phyloP scores from a whole-genome alignment of 2,329 filamentous ascomycete genomes.

The Diplodia sapinea region DNA sequence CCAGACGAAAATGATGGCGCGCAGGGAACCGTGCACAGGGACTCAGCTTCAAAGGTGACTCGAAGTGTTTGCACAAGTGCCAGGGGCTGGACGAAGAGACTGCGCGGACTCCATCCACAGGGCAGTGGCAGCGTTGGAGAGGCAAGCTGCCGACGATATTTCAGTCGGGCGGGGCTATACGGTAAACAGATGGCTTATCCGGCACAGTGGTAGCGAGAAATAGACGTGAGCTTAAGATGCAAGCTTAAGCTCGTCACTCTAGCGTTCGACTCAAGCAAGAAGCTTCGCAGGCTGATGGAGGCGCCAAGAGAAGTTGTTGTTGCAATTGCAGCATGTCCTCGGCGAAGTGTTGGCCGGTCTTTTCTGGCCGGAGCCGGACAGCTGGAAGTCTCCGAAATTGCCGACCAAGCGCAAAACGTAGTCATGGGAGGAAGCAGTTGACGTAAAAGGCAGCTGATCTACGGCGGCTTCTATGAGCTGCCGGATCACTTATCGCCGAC shows the following conservation, averaged over 20 bases:
- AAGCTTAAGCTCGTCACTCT: background rate
- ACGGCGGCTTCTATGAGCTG: background rate
- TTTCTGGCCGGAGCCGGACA: background rate
- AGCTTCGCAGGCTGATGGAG: background rate
- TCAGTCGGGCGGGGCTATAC: background rate
- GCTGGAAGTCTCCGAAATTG: background rate
- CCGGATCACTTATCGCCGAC: background rate
- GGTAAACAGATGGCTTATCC: background rate
- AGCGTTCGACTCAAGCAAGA: background rate
- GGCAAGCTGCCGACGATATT: background rate
- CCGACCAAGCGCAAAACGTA: background rate
- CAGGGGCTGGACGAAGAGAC: background rate
- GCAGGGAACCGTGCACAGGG: background rate
- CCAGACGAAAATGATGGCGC: background rate
- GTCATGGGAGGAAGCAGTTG: background rate
- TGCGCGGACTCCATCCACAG: background rate
- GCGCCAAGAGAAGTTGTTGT: background rate
- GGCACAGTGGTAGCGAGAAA: constrained; percentile 6
- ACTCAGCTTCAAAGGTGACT: background rate
- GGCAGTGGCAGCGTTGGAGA: background rate
- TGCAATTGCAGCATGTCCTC: background rate
- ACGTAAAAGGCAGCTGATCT: constrained; percentile 1
- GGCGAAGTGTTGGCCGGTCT: background rate
- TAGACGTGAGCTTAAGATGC: constrained; percentile 3
- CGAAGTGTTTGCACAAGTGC: background rate